phyloP scores from a whole-genome alignment of 2,329 filamentous ascomycete genomes.

The Laburnicola sp. region DNA sequence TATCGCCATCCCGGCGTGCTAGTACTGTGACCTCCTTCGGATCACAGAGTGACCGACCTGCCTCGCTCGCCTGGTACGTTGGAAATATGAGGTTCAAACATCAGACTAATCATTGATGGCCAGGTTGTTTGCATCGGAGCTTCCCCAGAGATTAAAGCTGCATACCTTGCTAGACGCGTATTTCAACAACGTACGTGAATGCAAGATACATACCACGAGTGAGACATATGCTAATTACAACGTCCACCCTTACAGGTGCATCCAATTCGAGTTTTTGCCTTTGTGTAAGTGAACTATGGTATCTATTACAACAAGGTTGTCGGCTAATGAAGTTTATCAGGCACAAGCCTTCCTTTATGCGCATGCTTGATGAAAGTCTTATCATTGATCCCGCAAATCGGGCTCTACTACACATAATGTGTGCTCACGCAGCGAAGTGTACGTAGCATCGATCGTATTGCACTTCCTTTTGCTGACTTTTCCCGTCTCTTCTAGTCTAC shows the following conservation, averaged over 20 bases:
- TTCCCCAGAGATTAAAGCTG: slow-evolving; percentile 28
- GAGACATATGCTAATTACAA: not conserved
- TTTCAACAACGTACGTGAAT: slow-evolving; percentile 38
- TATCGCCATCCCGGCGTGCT: slow-evolving; percentile 19
- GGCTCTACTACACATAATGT: slow-evolving; percentile 39
- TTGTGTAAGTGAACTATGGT: not conserved
- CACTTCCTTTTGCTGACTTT: slow-evolving; percentile 1
- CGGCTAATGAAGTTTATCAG: slow-evolving; percentile 18
- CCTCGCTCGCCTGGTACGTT: slow-evolving; percentile 27
- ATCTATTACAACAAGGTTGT: not conserved
- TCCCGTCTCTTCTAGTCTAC: slow-evolving; percentile 30
- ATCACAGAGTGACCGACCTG: slow-evolving; percentile 23
- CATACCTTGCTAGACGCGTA: slow-evolving; percentile 35
- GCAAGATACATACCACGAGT: slow-evolving; percentile 7
- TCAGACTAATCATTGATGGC: not conserved
- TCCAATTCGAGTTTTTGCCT: slow-evolving; percentile 4
- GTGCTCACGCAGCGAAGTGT: slow-evolving; percentile 19
- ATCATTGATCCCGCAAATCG: slow-evolving; percentile 33
- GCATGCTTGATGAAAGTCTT: slow-evolving; percentile 38
- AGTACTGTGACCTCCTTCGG: slow-evolving; percentile 16
- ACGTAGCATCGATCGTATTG: not conserved
- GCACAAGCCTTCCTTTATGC: slow-evolving; percentile 39
- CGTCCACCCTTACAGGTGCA: not conserved
- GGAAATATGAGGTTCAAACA: not conserved
- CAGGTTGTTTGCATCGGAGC: slow-evolving; percentile 30